Base-by-base conservation (phyloP, 345 rosid species). In the Brassica rapa region DNA sequence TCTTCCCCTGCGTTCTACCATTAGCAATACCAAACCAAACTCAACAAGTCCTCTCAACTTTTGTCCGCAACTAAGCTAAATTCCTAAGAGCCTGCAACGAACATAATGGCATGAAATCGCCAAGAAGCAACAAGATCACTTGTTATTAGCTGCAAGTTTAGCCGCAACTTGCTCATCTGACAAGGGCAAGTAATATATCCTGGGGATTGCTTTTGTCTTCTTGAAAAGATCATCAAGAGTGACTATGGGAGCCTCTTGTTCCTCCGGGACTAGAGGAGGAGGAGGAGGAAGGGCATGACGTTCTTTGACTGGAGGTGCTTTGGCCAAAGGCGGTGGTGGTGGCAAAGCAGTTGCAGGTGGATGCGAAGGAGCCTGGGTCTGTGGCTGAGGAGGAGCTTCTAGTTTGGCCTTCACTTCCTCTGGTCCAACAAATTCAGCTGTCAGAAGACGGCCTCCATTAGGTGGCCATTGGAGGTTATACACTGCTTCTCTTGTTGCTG, bases 391-490 rank as follows among this genome's bases (percentile, higher is more conserved):
- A 68, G 91, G 94, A 82, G 83, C 86, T 77, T 93, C 98, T 59
- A 85, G 29, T 71, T 85, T 85, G 70, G 78, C 72, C 81, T 87
- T 90, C 60, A 91, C 97, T 74, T 93, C 99, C 82, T 86, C 90
- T 62, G 91, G 86, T 35, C 90, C 93, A 35, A 96, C 99, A 85
- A 88, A 96, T 73, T 91, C 97, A 1, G 97, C 99, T 57, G 82
- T 79, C 66, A 96, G 85, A 60, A 79, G 88, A 23, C 92, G 97
- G 1, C 99, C 99, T 35, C 97, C 98, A 29, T 96, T 91, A n/a
- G 93, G 82, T 1, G 98, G 99, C 99, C 99, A 96, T 32, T 95
- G 94, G 9, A 93, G 85, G 77, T 90, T 90, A 76, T 91, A 94
- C 76, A 95, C 87, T 19, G 98, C 96, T 84, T 93, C 90, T 15